phyloP scores from a whole-genome alignment of 176 grass and related monocot species.

The Aegilops tauschii region DNA sequence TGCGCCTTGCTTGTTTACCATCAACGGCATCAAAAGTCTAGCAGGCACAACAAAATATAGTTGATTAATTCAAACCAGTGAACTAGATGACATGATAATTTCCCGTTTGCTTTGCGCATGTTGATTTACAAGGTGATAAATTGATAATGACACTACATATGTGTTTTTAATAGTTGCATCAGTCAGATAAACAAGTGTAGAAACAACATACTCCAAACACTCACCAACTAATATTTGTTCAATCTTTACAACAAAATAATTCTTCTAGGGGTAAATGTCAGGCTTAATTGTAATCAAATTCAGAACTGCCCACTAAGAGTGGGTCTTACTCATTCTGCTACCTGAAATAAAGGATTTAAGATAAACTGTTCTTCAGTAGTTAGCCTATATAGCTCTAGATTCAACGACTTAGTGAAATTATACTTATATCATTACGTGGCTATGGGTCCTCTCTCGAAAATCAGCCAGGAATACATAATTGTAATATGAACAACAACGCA shows the following conservation, averaged over 20 bases:
- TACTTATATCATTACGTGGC: background rate
- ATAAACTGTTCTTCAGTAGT: background rate
- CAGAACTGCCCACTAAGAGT: background rate
- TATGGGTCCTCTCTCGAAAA: background rate
- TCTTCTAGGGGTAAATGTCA: background rate
- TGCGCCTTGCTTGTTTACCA: constrained; percentile 99
- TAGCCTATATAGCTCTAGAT: background rate
- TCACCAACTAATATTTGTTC: background rate
- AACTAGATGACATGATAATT: background rate
- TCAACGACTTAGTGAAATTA: background rate
- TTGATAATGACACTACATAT: background rate
- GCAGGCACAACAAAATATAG: constrained; percentile 27
- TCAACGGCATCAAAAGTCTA: constrained; percentile 99
- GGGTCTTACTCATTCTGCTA: background rate
- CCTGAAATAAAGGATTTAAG: background rate
- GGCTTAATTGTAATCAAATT: background rate
- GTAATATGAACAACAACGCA: background rate
- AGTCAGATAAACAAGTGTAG: background rate
- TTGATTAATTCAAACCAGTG: constrained; percentile 10
- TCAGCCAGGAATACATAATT: background rate
- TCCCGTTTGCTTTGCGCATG: background rate
- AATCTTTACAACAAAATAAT: background rate
- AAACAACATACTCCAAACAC: background rate
- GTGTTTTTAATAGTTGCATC: background rate
- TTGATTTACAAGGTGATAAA: background rate